Base-by-base conservation (phyloP, 441 rosid species). In the Euphorbia schlechtendalii region DNA sequence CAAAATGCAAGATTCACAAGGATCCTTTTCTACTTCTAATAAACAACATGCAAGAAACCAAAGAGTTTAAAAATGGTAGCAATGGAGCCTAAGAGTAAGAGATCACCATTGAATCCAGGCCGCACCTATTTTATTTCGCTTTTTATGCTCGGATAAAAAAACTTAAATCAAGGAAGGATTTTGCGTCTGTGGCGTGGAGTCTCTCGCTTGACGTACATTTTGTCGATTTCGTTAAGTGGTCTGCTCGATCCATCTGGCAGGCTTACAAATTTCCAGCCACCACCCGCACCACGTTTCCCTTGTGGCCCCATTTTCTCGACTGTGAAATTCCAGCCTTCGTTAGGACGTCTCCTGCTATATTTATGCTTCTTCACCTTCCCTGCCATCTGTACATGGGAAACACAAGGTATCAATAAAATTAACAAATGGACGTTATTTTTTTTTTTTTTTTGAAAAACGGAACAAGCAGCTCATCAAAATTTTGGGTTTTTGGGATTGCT, bases 181-280 rank as follows among this genome's bases (percentile, higher is more conserved):
- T 73, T 92, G 64, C 84, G 87, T 22, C 98, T 80, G 51, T 74
- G 86, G 25, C 86, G 86, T 0, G 92, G 96, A 12, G 93, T 86
- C 78, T 92, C 98, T 8, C 96, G 83, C 71, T 68, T 84, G 51
- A 86, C 86, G 11, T 87, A 87, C 86, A 92, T 78, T 75, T 92
- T 89, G 83, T 87, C 96, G 58, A 63, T 73, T 56, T 89, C 90
- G 55, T 87, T 80, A 28, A 92, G 83, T 1, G 92, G 84, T 34
- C 92, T 79, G 70, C 90, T 89, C 32, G 96, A 89, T 61, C 93
- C 96, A 71, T 92, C 92, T 0, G 96, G 93, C 69, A 87, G 77
- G 81, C 96, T 89, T 30, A 89, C 76, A 69, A 86, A 92, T 77
- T 86, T 89, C 98, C 96, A 89, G 36, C 98, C 96, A 4, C 96